Conservation (phyloP, 1,139 yeast species). For the Zygoascus meyerae region DNA sequence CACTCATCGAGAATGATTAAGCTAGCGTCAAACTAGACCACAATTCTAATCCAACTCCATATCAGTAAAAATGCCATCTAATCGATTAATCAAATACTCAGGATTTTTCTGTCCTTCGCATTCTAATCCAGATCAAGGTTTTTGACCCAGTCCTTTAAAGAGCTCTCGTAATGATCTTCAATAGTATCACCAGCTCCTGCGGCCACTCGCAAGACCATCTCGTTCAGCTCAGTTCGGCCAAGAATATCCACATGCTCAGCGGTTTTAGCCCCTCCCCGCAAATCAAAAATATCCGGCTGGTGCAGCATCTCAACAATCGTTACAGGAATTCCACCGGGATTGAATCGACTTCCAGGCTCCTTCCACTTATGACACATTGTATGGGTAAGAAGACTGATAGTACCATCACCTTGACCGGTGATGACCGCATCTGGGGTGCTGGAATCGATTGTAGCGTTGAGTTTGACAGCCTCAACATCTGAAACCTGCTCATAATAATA, state of each 20-base stretch:
- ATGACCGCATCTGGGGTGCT: constrained; percentile 62
- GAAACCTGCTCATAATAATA: constrained; percentile 72
- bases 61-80: too few relatives aligned
- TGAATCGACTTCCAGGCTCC: constrained; percentile 60
- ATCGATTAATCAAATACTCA: too few relatives aligned
- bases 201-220: constrained; percentile 73
- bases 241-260: constrained; percentile 97
- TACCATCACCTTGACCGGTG: constrained; percentile 93
- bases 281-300: constrained; percentile 89
- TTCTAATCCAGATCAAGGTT: constrained; percentile 39
- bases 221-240: constrained; percentile 90
- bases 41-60: too few relatives aligned
- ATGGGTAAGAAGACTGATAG: constrained; percentile 82
- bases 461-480: constrained; percentile 40
- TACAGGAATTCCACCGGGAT: constrained; percentile 70
- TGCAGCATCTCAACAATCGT: constrained; percentile 86
- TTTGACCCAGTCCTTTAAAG: constrained; percentile 53
- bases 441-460: constrained; percentile 60
- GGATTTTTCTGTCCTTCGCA: not conserved
- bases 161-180: constrained; percentile 53
- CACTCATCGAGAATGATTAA: too few relatives aligned
- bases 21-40: too few relatives aligned
- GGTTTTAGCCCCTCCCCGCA: constrained; percentile 94
- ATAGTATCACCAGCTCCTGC: constrained; percentile 70
- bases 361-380: constrained; percentile 82